Conservation (phyloP, 2,329 filamentous ascomycete species). For the Zalaria sp. region DNA sequence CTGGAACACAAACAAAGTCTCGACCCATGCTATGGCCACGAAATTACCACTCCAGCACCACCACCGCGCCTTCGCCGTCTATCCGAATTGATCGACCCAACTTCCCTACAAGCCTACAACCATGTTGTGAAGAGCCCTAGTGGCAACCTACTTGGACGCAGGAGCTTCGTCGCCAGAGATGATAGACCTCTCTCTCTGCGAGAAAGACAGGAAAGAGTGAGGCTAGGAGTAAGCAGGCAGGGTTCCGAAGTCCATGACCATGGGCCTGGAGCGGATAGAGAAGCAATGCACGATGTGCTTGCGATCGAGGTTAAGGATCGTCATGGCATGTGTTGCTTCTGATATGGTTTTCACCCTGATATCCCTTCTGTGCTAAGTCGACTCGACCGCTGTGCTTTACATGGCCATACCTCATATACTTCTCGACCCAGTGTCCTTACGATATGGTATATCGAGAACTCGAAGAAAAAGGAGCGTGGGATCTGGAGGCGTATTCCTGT, state of each 20-base stretch:
- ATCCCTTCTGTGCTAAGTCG: too few species aligned
- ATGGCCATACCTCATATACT: too few species aligned
- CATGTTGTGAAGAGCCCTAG: constrained; percentile 15
- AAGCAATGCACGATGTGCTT: neutral
- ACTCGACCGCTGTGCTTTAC: too few species aligned
- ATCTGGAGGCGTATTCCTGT: too few species aligned
- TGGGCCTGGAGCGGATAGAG: neutral
- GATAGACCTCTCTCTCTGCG: constrained; percentile 19
- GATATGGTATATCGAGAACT: too few species aligned
- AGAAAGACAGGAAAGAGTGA: constrained; percentile 21
- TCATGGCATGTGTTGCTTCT: too few species aligned
- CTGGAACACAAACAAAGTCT: too few species aligned
- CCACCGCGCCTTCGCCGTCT: constrained; percentile 10
- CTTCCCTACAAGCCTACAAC: constrained; percentile 6
- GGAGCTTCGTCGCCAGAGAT: constrained; percentile 11
- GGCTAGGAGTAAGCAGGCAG: neutral
- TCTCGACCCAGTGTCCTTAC: too few species aligned
- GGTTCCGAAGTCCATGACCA: neutral
- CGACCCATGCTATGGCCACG: neutral
- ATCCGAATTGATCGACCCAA: constrained; percentile 16
- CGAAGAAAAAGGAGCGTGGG: too few species aligned
- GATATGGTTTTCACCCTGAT: too few species aligned
- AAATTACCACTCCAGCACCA: constrained; percentile 11
- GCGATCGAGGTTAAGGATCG: neutral
- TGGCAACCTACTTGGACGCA: constrained; percentile 14